Evolutionary conservation across 2,329 filamentous ascomycete genomes (phyloP), one percentile per base, ranked within the genome.

Genomic region (Emmonsia crescens): DNA sequence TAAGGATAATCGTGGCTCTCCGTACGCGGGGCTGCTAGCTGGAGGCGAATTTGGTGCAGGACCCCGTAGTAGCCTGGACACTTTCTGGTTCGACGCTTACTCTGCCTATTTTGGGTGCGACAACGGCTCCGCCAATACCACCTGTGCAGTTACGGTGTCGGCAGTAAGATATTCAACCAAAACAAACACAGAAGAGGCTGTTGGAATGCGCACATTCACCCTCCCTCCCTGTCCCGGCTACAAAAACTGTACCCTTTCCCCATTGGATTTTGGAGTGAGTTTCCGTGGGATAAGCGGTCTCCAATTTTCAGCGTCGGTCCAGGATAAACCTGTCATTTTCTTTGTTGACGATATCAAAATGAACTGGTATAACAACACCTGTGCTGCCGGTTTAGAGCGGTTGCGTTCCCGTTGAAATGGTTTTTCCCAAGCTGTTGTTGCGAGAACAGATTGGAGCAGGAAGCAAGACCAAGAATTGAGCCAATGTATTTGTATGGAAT

Each of bases 61-160:
- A 2, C 73, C 74, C 33, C 75, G 75, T 14, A 74, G 75, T 12
- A 70, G 69, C 33, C 71, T 77, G 57, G 67, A 73, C 12, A 75
- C 75, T 10, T 82, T 78, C 72, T 81, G 78, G 76, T 82, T 83
- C 72, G 74, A 81, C 66, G 77, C 78, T 2, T 73, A 73, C 62
- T 75, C 73, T 48, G 78, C 73, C 1, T 79, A 73, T 64, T 75
- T 82, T 58, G 79, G 77, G 10, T 82, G 81, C 65, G 76, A 78
- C 52, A 76, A 78, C 44, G 71, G 60, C 72, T 75, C 29, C 64
- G 70, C 24, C 63, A 72, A n/a, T 78, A 77, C 68, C 69, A 69
- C 31, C 68, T 82, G 64, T 59, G 63, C 66, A 48, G 57, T 72
- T 40, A 76, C 75, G 61, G 75, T 80, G 59, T 78, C 76, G 1